phyloP scores from a whole-genome alignment of 768 basidiomycete genomes.

The Xerocomus brunneocitrinus region DNA sequence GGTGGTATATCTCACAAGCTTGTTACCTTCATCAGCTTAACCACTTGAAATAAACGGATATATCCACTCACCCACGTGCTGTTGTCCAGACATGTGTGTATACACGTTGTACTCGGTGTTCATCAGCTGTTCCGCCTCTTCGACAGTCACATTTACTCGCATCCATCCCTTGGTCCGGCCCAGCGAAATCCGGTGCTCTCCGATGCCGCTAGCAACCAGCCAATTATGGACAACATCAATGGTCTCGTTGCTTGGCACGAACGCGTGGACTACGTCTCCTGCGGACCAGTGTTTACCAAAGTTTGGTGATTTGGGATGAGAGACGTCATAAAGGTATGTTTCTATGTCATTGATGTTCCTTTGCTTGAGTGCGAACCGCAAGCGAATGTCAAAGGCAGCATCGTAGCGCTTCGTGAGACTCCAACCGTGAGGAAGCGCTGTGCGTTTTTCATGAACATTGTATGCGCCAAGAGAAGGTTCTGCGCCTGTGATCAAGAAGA shows the following conservation, averaged over 20 bases:
- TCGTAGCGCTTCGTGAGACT: slow-evolving; percentile 32
- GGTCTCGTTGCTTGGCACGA: slow-evolving; percentile 24
- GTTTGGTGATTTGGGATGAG: slow-evolving; percentile 29
- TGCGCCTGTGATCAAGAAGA: slow-evolving; percentile 17
- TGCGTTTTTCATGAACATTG: slow-evolving; percentile 39
- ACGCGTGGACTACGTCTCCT: slow-evolving; percentile 20
- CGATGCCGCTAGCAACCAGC: slow-evolving; percentile 24
- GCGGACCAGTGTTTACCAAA: slow-evolving; percentile 31
- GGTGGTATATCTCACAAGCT: slow-evolving; percentile 31
- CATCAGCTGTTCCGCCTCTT: slow-evolving; percentile 32
- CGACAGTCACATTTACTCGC: slow-evolving; percentile 22
- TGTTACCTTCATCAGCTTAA: background rate
- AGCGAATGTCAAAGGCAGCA: slow-evolving; percentile 24
- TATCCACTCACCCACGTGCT: slow-evolving; percentile 20
- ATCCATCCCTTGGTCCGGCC: slow-evolving; percentile 22
- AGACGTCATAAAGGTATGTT: slow-evolving; percentile 23
- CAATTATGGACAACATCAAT: slow-evolving; percentile 25
- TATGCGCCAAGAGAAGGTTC: slow-evolving; percentile 13
- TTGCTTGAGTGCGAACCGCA: slow-evolving; percentile 32
- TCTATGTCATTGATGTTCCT: slow-evolving; percentile 24
- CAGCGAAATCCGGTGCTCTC: slow-evolving; percentile 14
- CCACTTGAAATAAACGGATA: background rate
- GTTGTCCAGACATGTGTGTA: slow-evolving; percentile 19
- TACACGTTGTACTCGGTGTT: slow-evolving; percentile 32
- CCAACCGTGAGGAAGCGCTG: slow-evolving; percentile 36